phyloP scores from a whole-genome alignment of 2,329 filamentous ascomycete species.

The Alternaria gaisen region DNA sequence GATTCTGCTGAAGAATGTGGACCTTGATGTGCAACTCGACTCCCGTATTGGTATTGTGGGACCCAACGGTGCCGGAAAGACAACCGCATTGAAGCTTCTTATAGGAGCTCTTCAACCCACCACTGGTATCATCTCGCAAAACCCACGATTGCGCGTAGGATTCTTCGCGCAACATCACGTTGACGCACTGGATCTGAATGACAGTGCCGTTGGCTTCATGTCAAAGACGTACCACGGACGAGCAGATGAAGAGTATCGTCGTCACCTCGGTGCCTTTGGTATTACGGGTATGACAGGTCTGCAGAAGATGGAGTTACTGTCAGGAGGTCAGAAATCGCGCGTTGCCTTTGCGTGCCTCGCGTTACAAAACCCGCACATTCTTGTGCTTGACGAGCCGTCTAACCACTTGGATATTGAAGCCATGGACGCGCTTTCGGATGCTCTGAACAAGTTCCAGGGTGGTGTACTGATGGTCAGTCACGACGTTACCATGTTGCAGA shows the following conservation, averaged over 20 bases:
- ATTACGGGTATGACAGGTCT: constrained; percentile 94
- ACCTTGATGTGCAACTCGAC: constrained; percentile 96
- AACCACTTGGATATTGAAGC: constrained; percentile 99
- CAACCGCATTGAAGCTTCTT: constrained; percentile 96
- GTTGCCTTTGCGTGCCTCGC: constrained; percentile 98
- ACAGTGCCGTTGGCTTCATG: constrained; percentile 95
- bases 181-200: constrained; percentile 89
- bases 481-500: constrained; percentile 98
- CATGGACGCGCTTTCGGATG: constrained; percentile 92
- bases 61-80: constrained; percentile 98
- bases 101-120: constrained; percentile 83
- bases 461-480: constrained; percentile 98
- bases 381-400: constrained; percentile 97
- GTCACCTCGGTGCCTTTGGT: constrained; percentile 86
- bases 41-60: constrained; percentile 99
- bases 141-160: constrained; percentile 87
- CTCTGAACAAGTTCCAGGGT: constrained; percentile 86
- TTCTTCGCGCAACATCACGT: constrained; percentile 99
- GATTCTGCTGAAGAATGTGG: constrained; percentile 82
- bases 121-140: constrained; percentile 83
- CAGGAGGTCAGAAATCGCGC: constrained; percentile 97
- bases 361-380: constrained; percentile 91
- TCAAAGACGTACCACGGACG: constrained; percentile 87
- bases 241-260: constrained; percentile 95
- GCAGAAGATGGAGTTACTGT: constrained; percentile 93